Conservation (phyloP, 805 yeast genomes). For the Saccharomyces cerevisiae region DNA sequence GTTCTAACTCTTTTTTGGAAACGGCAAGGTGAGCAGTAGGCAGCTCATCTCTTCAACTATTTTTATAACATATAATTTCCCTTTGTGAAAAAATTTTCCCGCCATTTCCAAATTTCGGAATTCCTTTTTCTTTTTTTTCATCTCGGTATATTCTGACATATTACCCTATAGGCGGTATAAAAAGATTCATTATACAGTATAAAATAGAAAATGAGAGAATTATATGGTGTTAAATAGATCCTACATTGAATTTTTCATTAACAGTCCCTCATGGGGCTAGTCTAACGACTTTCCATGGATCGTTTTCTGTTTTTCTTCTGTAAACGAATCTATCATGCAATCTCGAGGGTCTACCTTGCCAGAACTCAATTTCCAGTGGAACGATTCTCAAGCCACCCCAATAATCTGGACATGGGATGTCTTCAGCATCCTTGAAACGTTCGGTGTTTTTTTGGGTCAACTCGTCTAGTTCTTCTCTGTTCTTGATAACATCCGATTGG, state of each 20-base stretch:
- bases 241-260: not conserved
- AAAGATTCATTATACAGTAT: not conserved
- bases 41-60: not conserved
- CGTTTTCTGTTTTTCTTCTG: conserved; percentile 44
- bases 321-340: conserved; percentile 82
- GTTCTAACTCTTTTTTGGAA: not conserved
- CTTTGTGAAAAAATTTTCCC: conserved; percentile 3
- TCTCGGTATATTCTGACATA: not conserved
- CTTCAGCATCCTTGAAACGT: conserved; percentile 51
- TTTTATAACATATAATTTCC: conserved; percentile 1
- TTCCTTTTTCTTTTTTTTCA: not conserved
- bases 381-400: conserved; percentile 94
- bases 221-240: not conserved
- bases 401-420: conserved; percentile 81
- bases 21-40: too few species aligned
- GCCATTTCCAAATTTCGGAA: not conserved
- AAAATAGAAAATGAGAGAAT: not conserved
- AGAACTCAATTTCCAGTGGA: conserved; percentile 88
- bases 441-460: conserved; percentile 40
- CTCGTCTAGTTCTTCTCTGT: conserved; percentile 56
- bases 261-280: conserved; percentile 50
- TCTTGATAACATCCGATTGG: conserved; percentile 55
- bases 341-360: conserved; percentile 93
- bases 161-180: not conserved
- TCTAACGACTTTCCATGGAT: conserved; percentile 57